These are phyloP conservation scores for Hevea brasiliensis DNA, from an alignment of 345 rosid species.

Conservation along the genomic window DNA sequence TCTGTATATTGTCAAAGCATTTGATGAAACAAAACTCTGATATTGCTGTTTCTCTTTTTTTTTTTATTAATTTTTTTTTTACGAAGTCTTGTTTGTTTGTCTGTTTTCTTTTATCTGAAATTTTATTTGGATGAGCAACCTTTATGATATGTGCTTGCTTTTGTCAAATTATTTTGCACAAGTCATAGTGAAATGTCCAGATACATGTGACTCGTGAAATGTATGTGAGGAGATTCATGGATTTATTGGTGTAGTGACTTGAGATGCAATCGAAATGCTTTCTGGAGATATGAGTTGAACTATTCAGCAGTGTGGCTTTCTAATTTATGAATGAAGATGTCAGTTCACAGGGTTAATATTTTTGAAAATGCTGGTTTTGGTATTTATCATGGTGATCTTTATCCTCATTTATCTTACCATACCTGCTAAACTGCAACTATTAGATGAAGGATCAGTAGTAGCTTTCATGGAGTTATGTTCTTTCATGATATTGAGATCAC, in stretches of 20 bases:
- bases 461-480: conserved; percentile 32
- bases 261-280: conserved; percentile 6
- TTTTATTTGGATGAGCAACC: background rate
- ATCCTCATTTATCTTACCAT: conserved; percentile 38
- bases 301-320: conserved; percentile 37
- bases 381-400: conserved; percentile 27
- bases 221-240: conserved; percentile 11
- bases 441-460: conserved; percentile 29
- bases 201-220: background rate
- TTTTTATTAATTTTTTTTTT: background rate
- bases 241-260: conserved; percentile 12
- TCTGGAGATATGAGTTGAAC: conserved; percentile 20
- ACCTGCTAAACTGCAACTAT: conserved; percentile 31
- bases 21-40: conserved; percentile 3
- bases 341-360: conserved; percentile 33
- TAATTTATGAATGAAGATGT: conserved; percentile 27
- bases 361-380: too few relatives aligned
- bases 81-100: background rate
- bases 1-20: background rate
- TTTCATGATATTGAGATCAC: conserved; percentile 37
- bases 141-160: background rate
- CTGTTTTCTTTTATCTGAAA: background rate
- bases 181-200: background rate
- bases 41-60: background rate
- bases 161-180: background rate